Percentiles rank a stretch among this genome's conserved stretches.
These are phyloP conservation scores for Pholiota adiposa DNA, from an alignment of 1,284 basidiomycete genomes.

Conservation along the genomic window DNA sequence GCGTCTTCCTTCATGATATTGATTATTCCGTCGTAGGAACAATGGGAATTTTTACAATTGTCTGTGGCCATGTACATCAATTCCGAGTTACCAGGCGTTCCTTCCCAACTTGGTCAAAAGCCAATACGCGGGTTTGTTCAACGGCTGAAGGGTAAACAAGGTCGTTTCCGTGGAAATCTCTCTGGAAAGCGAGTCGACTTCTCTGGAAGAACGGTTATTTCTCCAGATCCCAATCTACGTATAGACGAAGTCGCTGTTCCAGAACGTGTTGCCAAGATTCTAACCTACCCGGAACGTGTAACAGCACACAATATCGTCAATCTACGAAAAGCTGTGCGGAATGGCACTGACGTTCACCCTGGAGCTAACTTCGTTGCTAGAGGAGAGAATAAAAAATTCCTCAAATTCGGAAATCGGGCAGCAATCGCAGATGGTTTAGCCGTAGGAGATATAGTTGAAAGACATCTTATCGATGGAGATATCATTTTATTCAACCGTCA, in stretches of 20 bases:
- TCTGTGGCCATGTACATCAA: slow-evolving; percentile 99
- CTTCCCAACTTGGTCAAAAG: slow-evolving; percentile 83
- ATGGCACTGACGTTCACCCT: slow-evolving; percentile 92
- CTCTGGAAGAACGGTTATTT: slow-evolving; percentile 98
- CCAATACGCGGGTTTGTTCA: slow-evolving; percentile 98
- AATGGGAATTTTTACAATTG: slow-evolving; percentile 98
- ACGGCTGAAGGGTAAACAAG: slow-evolving; percentile 98
- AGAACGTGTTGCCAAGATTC: slow-evolving; percentile 92
- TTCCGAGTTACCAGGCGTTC: slow-evolving; percentile 94
- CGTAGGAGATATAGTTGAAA: slow-evolving; percentile 90
- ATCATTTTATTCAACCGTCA: slow-evolving; percentile 99
- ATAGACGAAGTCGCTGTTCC: slow-evolving; percentile 99
- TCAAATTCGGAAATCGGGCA: slow-evolving; percentile 80
- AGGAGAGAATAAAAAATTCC: slow-evolving; percentile 84
- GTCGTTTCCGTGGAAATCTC: slow-evolving; percentile 97
- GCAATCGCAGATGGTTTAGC: slow-evolving; percentile 79
- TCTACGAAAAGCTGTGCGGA: slow-evolving; percentile 81
- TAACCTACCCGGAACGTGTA: slow-evolving; percentile 97
- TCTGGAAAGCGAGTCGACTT: slow-evolving; percentile 99
- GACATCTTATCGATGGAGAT: slow-evolving; percentile 96
- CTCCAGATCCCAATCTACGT: slow-evolving; percentile 96
- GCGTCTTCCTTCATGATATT: slow-evolving; percentile 15
- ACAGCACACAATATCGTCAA: slow-evolving; percentile 89
- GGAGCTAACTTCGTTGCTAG: slow-evolving; percentile 94
- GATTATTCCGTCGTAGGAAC: slow-evolving; percentile 61